These are phyloP conservation scores for Microcera coccophila DNA, from an alignment of 2,329 filamentous ascomycete genomes.

Conservation along the genomic window DNA sequence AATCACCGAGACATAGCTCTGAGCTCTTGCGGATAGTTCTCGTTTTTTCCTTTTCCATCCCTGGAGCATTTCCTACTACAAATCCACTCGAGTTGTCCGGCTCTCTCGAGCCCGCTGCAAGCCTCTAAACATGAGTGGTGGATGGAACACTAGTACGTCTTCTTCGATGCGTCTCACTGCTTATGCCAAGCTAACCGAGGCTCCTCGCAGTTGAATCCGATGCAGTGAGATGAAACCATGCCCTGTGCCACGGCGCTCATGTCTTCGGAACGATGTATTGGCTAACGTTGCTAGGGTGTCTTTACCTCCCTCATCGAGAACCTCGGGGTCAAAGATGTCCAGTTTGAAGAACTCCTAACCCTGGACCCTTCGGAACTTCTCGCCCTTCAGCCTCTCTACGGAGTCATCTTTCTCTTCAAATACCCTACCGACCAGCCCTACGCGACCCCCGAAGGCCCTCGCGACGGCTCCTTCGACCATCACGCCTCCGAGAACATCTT, in stretches of 20 bases:
- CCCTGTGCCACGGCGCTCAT: background rate
- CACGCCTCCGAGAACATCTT: conserved; percentile 73
- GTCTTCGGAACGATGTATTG: conserved; percentile 5
- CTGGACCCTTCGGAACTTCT: conserved; percentile 74
- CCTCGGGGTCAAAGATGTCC: conserved; percentile 86
- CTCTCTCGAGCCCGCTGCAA: too few species aligned
- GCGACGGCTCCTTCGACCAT: conserved; percentile 78
- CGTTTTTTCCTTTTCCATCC: too few species aligned
- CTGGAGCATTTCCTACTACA: too few species aligned
- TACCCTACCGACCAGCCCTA: conserved; percentile 70
- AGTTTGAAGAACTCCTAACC: conserved; percentile 93
- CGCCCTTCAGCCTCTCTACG: conserved; percentile 75
- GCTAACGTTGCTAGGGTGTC: conserved; percentile 62
- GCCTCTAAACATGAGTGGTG: conserved; percentile 61
- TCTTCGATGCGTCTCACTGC: background rate
- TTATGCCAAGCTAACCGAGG: conserved; percentile 9
- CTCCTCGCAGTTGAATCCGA: conserved; percentile 72
- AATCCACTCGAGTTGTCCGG: too few species aligned
- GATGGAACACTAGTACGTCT: conserved; percentile 83
- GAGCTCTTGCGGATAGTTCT: too few species aligned
- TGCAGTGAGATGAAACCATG: conserved; percentile 62
- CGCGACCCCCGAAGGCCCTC: conserved; percentile 58
- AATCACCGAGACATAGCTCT: too few species aligned
- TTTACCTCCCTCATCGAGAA: conserved; percentile 93
- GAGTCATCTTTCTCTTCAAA: conserved; percentile 99